These are phyloP conservation scores for Lentinus brumalis DNA, from an alignment of 768 basidiomycete species.

Conservation along the genomic window DNA sequence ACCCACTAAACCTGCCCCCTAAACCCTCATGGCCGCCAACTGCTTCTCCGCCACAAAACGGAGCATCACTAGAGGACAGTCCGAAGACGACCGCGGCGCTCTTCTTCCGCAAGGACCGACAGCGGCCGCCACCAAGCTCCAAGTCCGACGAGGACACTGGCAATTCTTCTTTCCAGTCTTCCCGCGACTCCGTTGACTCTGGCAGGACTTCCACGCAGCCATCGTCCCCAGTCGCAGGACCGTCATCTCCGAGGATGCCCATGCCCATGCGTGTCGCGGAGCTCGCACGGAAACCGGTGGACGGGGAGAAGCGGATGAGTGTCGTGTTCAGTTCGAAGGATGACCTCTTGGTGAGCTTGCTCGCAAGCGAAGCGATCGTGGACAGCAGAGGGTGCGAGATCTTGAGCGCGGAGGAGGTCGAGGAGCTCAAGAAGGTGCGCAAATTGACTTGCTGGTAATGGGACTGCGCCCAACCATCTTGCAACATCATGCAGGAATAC, in stretches of 20 bases:
- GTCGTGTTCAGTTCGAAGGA: constrained; percentile 63
- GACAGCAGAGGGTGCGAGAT: constrained; percentile 85
- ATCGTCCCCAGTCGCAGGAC: constrained; percentile 39
- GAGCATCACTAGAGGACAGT: constrained; percentile 28
- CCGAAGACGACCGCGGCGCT: constrained; percentile 47
- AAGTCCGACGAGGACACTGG: constrained; percentile 27
- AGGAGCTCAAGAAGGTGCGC: constrained; percentile 67
- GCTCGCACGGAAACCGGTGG: constrained; percentile 39
- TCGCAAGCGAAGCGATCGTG: constrained; percentile 94
- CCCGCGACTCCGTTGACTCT: constrained; percentile 30
- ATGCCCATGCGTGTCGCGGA: constrained; percentile 32
- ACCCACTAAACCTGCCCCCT: constrained; percentile 26
- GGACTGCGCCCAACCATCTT: too few species aligned
- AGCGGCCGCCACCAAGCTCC: constrained; percentile 31
- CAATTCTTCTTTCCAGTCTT: constrained; percentile 28
- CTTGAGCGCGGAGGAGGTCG: constrained; percentile 70
- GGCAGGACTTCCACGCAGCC: constrained; percentile 30
- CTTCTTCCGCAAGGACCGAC: constrained; percentile 55
- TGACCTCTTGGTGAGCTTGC: constrained; percentile 83
- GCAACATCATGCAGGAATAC: constrained; percentile 58
- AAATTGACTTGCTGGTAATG: not conserved
- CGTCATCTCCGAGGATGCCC: constrained; percentile 42
- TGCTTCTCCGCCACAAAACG: constrained; percentile 37
- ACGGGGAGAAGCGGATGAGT: constrained; percentile 44
- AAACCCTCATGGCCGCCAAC: constrained; percentile 50